phyloP scores from a whole-genome alignment of 2,329 filamentous ascomycete species.

The Xylaria sp. region DNA sequence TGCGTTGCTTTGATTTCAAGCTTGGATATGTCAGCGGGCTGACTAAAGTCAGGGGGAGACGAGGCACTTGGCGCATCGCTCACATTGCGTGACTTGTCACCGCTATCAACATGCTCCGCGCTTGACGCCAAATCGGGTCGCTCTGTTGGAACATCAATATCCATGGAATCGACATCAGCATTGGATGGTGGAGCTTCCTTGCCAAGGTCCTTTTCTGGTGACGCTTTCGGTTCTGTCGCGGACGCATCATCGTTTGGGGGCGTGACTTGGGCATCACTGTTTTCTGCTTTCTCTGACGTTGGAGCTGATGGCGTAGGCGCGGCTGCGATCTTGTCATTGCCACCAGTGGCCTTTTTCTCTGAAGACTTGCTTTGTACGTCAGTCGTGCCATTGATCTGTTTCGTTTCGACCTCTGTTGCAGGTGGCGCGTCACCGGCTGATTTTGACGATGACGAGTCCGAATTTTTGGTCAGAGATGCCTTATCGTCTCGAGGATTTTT shows the following conservation, averaged over 20 bases:
- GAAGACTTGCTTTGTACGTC: conserved; percentile 19
- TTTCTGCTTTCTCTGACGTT: neutral
- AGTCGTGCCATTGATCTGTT: conserved; percentile 26
- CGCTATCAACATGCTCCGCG: conserved; percentile 31
- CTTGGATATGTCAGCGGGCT: conserved; percentile 41
- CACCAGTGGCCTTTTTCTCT: neutral
- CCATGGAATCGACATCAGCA: conserved; percentile 37
- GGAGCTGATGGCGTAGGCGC: neutral
- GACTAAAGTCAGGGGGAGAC: conserved; percentile 42
- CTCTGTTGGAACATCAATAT: conserved; percentile 37
- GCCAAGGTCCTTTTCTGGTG: neutral
- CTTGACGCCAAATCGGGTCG: conserved; percentile 30
- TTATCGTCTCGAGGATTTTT: conserved; percentile 32
- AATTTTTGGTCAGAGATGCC: conserved; percentile 34
- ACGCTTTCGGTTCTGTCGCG: conserved; percentile 16
- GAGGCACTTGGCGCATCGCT: conserved; percentile 33
- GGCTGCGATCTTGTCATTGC: neutral
- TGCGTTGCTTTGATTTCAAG: conserved; percentile 41
- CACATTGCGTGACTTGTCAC: conserved; percentile 32
- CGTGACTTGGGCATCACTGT: neutral
- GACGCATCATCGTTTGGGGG: conserved; percentile 19
- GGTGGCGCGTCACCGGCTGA: neutral
- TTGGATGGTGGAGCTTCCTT: neutral
- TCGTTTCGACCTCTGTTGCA: conserved; percentile 29
- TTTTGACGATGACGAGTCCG: conserved; percentile 29